Base-by-base conservation (phyloP, 2,329 filamentous ascomycete species). In the Trichocomaceae sp. region DNA sequence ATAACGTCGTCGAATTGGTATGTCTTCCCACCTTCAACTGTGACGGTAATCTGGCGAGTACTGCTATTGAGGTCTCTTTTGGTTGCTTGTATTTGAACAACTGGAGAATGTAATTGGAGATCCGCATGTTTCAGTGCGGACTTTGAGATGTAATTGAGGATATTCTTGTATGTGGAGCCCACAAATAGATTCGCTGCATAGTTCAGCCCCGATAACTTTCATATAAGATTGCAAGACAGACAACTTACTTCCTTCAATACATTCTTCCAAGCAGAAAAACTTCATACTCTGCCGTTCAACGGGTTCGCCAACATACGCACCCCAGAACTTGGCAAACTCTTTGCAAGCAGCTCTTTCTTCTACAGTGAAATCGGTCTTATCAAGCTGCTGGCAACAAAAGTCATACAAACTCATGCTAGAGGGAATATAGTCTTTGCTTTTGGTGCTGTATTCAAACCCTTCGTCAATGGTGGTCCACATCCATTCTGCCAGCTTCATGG, bases 221-320 rank as follows among this genome's bases (percentile, higher is more conserved):
- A 5, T 10, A 35, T n/a, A 39, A 9, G 15, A n/a, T 17, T 17
- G 31, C 29, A 35, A 13, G 7, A 13, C 7, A 44, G n/a, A 20
- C 15, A 20, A 66, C 72, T 58, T 66, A 75, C 77, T 74, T 17
- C 83, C 83, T 61, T 85, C 83, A 48, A 85, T 80, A 55, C 81
- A 84, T 63, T 85, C 82, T 63, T 86, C 83, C 26, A 86, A 70
- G 73, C 80, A 83, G 63, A 85, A 84, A 66, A 82, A 86, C 61
- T 78, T 82, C 58, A 86, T 66, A 62, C 81, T 84, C 64, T 86
- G 83, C 45, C 69, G 75, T 60, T 81, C 77, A 29, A 84, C 73
- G 0, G 79, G 74, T 57, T 80, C 81, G 6, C 83, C 83, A 8
- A 86, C 79, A 65, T 85, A 86, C 0, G 79, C 77, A 37, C 83